phyloP scores from a whole-genome alignment of 1,139 yeast species.

The Blastobotrys malaysiensis region DNA sequence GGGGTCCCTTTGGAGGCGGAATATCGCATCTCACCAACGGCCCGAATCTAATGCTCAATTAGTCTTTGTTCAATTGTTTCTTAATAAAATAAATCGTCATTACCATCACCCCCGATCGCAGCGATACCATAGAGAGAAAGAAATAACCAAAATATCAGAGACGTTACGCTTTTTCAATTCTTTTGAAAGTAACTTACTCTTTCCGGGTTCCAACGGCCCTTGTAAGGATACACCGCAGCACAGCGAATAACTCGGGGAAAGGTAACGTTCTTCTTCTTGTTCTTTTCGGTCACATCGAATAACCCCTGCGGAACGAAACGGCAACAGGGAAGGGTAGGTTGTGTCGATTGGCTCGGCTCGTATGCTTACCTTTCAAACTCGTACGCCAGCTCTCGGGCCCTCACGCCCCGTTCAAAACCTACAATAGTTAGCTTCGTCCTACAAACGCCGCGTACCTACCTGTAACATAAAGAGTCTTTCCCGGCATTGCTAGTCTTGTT shows the following conservation, averaged over 20 bases:
- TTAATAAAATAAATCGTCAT: background rate
- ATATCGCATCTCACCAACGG: slow-evolving; percentile 61
- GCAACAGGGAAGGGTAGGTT: slow-evolving; percentile 5
- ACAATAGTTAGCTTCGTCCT: background rate
- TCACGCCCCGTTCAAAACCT: slow-evolving; percentile 55
- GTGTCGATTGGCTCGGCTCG: background rate
- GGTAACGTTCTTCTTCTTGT: background rate
- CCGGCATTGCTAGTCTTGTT: slow-evolving; percentile 4
- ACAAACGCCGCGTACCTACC: slow-evolving; percentile 26
- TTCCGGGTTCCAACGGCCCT: background rate
- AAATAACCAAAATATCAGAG: background rate
- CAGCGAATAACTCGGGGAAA: background rate
- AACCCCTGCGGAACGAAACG: slow-evolving; percentile 9
- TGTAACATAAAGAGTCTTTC: slow-evolving; percentile 53
- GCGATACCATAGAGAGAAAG: background rate
- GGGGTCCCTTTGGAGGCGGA: slow-evolving; percentile 62
- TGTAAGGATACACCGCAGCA: background rate
- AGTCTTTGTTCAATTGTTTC: slow-evolving; percentile 1
- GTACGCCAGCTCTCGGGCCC: slow-evolving; percentile 63
- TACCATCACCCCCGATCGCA: background rate
- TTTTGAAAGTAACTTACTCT: background rate
- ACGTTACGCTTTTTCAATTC: background rate
- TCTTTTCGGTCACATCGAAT: background rate
- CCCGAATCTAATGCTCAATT: slow-evolving; percentile 43
- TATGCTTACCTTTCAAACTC: slow-evolving; percentile 58